These are phyloP conservation scores for Candida hungchunana DNA, from an alignment of 805 yeast genomes.

Conservation along the genomic window DNA sequence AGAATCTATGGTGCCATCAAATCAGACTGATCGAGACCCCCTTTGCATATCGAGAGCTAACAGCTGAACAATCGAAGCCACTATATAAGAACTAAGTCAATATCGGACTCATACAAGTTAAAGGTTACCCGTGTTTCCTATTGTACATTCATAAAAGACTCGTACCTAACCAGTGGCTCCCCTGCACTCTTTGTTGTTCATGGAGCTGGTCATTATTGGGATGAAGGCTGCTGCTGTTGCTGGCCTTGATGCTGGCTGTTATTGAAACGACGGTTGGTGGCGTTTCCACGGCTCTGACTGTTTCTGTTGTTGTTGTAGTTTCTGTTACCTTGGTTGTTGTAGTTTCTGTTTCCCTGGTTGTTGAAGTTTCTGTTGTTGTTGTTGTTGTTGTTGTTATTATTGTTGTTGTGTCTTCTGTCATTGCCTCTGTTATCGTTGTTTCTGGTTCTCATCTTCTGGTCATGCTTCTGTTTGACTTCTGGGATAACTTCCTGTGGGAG, in stretches of 20 bases:
- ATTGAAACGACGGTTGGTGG: conserved; percentile 9
- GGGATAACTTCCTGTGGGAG: conserved; percentile 75
- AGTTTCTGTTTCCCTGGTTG: conserved; percentile 14
- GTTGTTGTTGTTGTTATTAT: conserved; percentile 30
- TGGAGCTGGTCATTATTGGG: conserved; percentile 4
- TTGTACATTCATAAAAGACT: conserved; percentile 11
- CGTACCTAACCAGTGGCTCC: conserved; percentile 5
- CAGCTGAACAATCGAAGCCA: not conserved
- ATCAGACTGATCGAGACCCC: conserved; percentile 48
- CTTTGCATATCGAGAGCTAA: not conserved
- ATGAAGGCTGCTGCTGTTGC: conserved; percentile 8
- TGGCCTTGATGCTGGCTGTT: conserved; percentile 7
- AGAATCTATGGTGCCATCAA: conserved; percentile 57
- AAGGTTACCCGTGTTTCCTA: too few species aligned
- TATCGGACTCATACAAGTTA: too few species aligned
- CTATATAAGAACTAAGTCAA: too few species aligned
- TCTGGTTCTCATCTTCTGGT: conserved; percentile 40
- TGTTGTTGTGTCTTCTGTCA: conserved; percentile 26
- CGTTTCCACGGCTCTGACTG: conserved; percentile 5
- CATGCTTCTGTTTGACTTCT: conserved; percentile 56
- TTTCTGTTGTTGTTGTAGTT: conserved; percentile 8
- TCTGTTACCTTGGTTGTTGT: conserved; percentile 6
- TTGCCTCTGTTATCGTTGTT: conserved; percentile 40
- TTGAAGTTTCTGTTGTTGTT: conserved; percentile 28
- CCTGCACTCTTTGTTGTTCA: too few species aligned